Evolutionary conservation across 495 filamentous ascomycete genomes (phyloP), one percentile per base, ranked within the genome.

Genomic region (Cenococcum geophilum): DNA sequence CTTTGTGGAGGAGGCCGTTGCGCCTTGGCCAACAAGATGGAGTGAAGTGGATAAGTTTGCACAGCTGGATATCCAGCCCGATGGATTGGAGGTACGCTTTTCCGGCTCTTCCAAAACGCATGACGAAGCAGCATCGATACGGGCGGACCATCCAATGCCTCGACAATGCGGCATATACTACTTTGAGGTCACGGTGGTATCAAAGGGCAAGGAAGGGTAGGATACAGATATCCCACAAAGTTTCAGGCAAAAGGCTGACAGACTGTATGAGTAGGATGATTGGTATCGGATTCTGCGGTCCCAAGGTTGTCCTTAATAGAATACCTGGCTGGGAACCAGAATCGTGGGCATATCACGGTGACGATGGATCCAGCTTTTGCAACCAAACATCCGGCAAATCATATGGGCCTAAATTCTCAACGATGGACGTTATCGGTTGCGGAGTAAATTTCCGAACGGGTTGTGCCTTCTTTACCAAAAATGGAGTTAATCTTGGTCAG

Each of bases 341-440:
- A 45, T 96, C 91, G 1, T 99, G 90, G 90, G 93, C 89, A 37
- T 99, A 96, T 70, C 93, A 99, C 69, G 92, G 93, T 23, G 95
- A 99, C 71, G 93, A 99, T 72, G 93, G 93, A 32, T 85, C 92
- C 64, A 84, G 84, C 47, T 99, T 95, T 68, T 83, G 86, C 49
- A 83, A 86, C 21, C 80, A 86, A 52, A 85, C 82, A 20, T 82
- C 83, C 40, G 90, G 92, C 8, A 89, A 89, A 68, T 70, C 79
- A 6, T 96, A 91, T 70, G 90, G 89, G 0, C 84, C 83, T 22
- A 82, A 79, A 4, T 97, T 90, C 71, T 79, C 79, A 3, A 78
- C 79, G 35, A 75, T 82, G n/a, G 93, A 99, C 76, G 85, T 86
- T 5, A 85, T 97, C 42, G 93, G 93, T 1, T 97, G 95, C 71